Conservation (phyloP, 805 yeast genomes). For the Suhomyces vadensis region DNA sequence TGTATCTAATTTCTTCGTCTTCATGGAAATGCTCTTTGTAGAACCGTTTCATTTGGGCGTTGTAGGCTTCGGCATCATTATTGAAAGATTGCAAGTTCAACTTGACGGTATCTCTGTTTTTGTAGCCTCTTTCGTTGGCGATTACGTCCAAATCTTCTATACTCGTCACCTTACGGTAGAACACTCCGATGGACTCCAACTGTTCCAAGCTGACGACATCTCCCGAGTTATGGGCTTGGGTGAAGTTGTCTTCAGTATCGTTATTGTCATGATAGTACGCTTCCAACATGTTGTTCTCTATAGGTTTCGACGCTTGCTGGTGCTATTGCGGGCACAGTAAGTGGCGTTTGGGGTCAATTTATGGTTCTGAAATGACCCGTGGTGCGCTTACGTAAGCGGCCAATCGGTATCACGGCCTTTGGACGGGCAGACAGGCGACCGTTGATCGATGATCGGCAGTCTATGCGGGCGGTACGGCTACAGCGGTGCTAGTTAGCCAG, state of each 20-base stretch:
- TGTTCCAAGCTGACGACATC: conserved; percentile 48
- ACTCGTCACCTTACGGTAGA: conserved; percentile 53
- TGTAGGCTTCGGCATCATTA: conserved; percentile 54
- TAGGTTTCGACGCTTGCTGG: too few species aligned
- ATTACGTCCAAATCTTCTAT: conserved; percentile 60
- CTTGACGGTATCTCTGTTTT: conserved; percentile 72
- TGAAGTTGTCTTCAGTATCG: conserved; percentile 54
- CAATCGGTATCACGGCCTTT: too few species aligned
- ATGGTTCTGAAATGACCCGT: too few species aligned
- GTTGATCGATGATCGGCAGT: too few species aligned
- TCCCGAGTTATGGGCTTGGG: conserved; percentile 75
- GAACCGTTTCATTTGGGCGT: conserved; percentile 66
- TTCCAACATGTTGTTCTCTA: conserved; percentile 37
- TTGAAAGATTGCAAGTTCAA: conserved; percentile 63
- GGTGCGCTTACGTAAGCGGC: background rate
- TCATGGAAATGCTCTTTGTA: conserved; percentile 90
- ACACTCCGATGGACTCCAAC: conserved; percentile 64
- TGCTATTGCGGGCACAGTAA: too few species aligned
- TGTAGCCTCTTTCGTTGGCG: conserved; percentile 71
- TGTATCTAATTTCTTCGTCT: conserved; percentile 94
- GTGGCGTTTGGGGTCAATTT: too few species aligned
- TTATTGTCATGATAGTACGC: conserved; percentile 68
- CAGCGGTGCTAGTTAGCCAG: too few species aligned
- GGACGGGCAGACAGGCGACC: too few species aligned
- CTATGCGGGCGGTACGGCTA: too few species aligned